Conservation (phyloP, 805 yeast species). For the Kluyveromyces wickerhamii region DNA sequence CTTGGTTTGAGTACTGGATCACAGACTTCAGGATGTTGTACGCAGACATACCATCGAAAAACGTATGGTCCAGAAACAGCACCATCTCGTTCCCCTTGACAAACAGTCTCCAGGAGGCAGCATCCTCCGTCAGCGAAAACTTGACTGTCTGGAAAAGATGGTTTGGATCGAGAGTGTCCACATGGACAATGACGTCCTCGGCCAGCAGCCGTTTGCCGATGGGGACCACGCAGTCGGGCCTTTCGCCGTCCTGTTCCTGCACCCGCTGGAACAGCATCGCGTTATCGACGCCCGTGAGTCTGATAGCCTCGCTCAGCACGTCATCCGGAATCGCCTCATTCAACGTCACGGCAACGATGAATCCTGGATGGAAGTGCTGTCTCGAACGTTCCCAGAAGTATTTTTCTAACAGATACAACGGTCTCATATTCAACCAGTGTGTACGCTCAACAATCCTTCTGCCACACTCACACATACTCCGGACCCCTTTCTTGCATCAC, state of each 20-base stretch:
- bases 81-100: background rate
- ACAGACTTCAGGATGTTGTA: slow-evolving; percentile 1
- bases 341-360: slow-evolving; percentile 1
- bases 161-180: background rate
- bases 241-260: background rate
- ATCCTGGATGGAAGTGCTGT: slow-evolving; percentile 3
- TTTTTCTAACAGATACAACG: background rate
- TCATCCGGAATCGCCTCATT: slow-evolving; percentile 6
- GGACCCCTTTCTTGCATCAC: too few relatives aligned
- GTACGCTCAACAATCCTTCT: background rate
- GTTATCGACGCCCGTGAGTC: slow-evolving; percentile 1
- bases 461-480: too few relatives aligned
- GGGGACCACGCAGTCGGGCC: background rate
- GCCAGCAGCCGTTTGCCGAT: background rate
- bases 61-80: slow-evolving; percentile 1
- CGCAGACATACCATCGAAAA: slow-evolving; percentile 5
- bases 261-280: slow-evolving; percentile 2
- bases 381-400: slow-evolving; percentile 1
- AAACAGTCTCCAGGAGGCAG: slow-evolving; percentile 1
- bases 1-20: slow-evolving; percentile 1
- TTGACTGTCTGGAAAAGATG: background rate
- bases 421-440: too few relatives aligned
- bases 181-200: slow-evolving; percentile 2
- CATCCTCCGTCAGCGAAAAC: background rate
- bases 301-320: slow-evolving; percentile 1